These are phyloP conservation scores for Gypsophila paniculata DNA, from an alignment of 179 eudicot genomes.

Conservation along the genomic window DNA sequence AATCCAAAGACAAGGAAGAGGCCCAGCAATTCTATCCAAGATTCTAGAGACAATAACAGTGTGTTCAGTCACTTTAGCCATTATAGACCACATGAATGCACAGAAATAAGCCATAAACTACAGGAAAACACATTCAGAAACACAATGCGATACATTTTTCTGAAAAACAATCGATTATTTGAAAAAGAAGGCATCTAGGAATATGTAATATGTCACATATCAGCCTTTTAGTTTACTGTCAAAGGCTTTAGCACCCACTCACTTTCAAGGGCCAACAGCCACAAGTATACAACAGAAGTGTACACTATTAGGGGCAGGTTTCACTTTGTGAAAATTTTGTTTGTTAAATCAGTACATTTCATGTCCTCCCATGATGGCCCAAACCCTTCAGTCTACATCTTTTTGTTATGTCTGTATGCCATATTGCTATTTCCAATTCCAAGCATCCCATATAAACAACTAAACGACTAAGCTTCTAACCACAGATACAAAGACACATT, in stretches of 20 bases:
- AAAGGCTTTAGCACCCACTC: constrained; percentile 8
- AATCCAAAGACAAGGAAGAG: constrained; percentile 6
- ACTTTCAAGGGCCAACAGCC: background rate
- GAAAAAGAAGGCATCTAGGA: constrained; percentile 12
- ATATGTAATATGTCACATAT: background rate
- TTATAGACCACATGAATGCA: constrained; percentile 16
- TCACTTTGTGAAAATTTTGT: background rate
- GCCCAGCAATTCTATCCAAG: constrained; percentile 13
- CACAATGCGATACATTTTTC: too few relatives aligned
- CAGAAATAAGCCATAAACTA: constrained; percentile 5
- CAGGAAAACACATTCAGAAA: background rate
- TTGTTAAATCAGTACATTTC: background rate
- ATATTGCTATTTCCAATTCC: background rate
- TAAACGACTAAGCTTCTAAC: background rate
- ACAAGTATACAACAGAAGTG: constrained; percentile 7
- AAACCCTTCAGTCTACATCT: background rate
- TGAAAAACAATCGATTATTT: background rate
- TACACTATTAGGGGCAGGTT: background rate
- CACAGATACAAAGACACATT: background rate
- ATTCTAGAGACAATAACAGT: constrained; percentile 6
- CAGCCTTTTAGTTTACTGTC: constrained; percentile 5
- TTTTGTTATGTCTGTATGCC: background rate
- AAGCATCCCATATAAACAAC: background rate
- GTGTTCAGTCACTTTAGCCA: constrained; percentile 13
- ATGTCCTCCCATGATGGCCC: background rate